These are phyloP conservation scores for Cutaneotrichosporon mucoides DNA, from an alignment of 1,284 basidiomycete genomes.

Conservation along the genomic window DNA sequence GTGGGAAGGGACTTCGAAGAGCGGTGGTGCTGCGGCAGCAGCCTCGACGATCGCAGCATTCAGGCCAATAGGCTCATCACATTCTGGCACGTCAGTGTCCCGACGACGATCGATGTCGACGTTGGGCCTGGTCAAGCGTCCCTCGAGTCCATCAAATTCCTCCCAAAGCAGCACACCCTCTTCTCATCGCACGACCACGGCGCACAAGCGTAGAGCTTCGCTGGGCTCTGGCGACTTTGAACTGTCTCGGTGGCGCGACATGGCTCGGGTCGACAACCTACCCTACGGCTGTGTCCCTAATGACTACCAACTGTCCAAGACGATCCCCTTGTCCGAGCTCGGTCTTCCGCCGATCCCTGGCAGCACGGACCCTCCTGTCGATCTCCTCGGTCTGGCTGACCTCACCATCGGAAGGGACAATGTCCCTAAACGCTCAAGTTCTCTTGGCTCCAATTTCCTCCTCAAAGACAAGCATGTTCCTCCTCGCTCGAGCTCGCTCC, in stretches of 20 bases:
- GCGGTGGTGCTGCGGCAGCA: no score
- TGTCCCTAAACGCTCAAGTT: slow-evolving; percentile 1
- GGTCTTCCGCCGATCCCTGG: slow-evolving; percentile 2
- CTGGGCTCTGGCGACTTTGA: slow-evolving; percentile 15
- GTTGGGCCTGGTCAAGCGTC: slow-evolving; percentile 8
- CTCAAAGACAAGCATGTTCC: slow-evolving; percentile 1
- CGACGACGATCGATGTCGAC: slow-evolving; percentile 12
- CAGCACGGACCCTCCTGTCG: neutral
- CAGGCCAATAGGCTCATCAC: neutral
- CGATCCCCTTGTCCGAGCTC: neutral
- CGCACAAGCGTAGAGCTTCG: slow-evolving; percentile 8
- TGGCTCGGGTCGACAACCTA: slow-evolving; percentile 9
- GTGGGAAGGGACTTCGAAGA: neutral
- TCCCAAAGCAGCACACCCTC: neutral
- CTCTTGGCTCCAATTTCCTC: slow-evolving; percentile 1
- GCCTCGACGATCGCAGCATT: neutral
- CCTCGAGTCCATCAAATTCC: neutral
- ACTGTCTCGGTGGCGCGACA: slow-evolving; percentile 9
- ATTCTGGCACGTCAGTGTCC: slow-evolving; percentile 1
- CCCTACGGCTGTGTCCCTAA: slow-evolving; percentile 7
- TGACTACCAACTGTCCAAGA: slow-evolving; percentile 2
- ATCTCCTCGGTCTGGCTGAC: slow-evolving; percentile 1
- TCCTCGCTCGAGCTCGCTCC: slow-evolving; percentile 3
- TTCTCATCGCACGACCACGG: neutral
- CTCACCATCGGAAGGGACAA: slow-evolving; percentile 1